Evolutionary conservation across 768 basidiomycete genomes (phyloP), one percentile per base, ranked within the genome.

Genomic region (Kondoa subrosea): DNA sequence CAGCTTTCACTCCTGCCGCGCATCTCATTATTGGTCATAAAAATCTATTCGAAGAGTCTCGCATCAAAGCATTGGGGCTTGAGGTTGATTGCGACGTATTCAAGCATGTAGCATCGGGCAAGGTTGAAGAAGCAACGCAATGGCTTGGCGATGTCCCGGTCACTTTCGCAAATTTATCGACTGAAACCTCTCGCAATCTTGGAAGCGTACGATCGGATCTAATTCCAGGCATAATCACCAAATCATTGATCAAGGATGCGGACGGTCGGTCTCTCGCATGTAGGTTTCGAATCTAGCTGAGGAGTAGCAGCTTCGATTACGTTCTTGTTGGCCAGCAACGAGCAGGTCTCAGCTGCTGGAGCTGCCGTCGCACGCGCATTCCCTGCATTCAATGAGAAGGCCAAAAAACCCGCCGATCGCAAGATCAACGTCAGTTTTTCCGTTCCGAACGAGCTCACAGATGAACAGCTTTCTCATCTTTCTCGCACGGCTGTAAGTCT

Each of bases 61-160:
- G 61, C 61, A 27, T 32, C 4, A 8, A 27, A 15, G 61, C 15
- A 31, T 3, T 17, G 3, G 29, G 29, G 30, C 58, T 59, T 4
- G 21, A 31, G 14, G 26, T 32, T 16, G 27, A 31, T 27, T n/a
- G 29, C 27, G n/a, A 12, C 33, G 61, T 27, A 26, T 56, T 59
- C 61, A 32, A 63, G 16, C 61, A 33, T 63, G 61, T 30, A 29
- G 61, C 29, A 59, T 31, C 58, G 14, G 61, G 61, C 29, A 63
- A 27, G 8, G 30, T 33, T 12, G 61, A 63, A 15, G 14, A 27
- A 30, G 61, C 61, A 3, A 31, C 61, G 3, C 26, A 29, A 32
- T 63, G 16, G n/a, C 3, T 63, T 21, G 15, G 15, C 14, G 15
- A 2, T 16, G 33, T 16, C 29, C 29, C 17, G 29, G 61, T 32